Conservation (phyloP, 495 filamentous ascomycete genomes). For the Parathielavia hyrcaniae region DNA sequence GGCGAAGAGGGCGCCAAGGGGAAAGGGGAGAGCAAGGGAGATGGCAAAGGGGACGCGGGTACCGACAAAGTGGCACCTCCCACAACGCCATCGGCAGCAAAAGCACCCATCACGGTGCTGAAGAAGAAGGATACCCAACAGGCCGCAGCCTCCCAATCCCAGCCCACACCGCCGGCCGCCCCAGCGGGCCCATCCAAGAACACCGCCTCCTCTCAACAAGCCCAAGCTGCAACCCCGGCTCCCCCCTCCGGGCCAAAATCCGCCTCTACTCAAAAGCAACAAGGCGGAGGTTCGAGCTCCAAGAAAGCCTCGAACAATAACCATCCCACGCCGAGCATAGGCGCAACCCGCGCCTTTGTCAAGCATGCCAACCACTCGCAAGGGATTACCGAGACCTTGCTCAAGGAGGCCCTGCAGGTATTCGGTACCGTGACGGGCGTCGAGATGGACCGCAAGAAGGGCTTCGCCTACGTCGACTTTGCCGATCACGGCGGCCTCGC, state of each 20-base stretch:
- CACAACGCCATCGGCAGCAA: conserved; percentile 18
- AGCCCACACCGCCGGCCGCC: conserved; percentile 19
- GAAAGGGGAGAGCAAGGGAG: conserved; percentile 19
- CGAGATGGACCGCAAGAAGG: conserved; percentile 88
- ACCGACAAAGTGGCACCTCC: conserved; percentile 15
- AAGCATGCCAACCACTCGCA: conserved; percentile 91
- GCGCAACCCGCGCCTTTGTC: conserved; percentile 76
- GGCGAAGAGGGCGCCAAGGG: conserved; percentile 24
- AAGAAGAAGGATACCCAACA: conserved; percentile 33
- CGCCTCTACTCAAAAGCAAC: conserved; percentile 28
- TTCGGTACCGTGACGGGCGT: conserved; percentile 69
- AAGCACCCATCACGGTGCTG: conserved; percentile 36
- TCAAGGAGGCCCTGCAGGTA: conserved; percentile 61
- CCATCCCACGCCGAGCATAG: conserved; percentile 40
- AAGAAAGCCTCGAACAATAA: conserved; percentile 14
- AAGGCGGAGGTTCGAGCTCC: conserved; percentile 5
- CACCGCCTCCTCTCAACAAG: conserved; percentile 8
- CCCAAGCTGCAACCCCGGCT: conserved; percentile 11
- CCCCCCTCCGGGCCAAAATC: conserved; percentile 34
- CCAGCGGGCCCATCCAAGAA: conserved; percentile 27
- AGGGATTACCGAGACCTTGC: conserved; percentile 73
- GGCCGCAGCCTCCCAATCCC: conserved; percentile 25
- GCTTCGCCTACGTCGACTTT: conserved; percentile 88
- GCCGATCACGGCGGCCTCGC: conserved; percentile 59
- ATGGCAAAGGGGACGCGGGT: too few species aligned